Evolutionary conservation across 2,329 filamentous ascomycete species (phyloP), one percentile per base, ranked within the genome.

Genomic region (Penicillium sp.): DNA sequence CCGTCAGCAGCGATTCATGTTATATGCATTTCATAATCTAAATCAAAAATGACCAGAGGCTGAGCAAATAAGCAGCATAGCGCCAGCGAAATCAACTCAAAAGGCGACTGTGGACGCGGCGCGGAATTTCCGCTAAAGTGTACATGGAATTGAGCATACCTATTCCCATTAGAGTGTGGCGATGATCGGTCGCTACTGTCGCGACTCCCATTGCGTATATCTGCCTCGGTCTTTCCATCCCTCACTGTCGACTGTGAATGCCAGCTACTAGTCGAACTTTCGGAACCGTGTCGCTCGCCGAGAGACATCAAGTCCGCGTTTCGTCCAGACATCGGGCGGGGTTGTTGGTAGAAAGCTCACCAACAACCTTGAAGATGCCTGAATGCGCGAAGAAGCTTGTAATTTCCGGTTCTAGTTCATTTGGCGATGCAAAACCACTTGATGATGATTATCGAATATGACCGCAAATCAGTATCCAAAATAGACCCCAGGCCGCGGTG

Each of bases 241-340:
- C 63, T 72, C 28, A 76, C 63, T 2, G 72, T 76, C 50, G 74
- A 72, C 53, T 76, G 70, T 23, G 74, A 74, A 33, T 66, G 62
- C 62, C 67, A 71, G 62, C 72, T 75, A 51, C 68, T 67, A 47
- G 67, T 73, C 28, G 74, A 73, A 64, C 69, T 73, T 56, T 69
- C 71, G n/a, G 74, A 75, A 56, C 70, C 73, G 63, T 74, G 69
- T 49, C 73, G 69, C 28, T 66, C 63, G 61, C 70, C 66, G 26
- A 65, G 59, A 59, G 63, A 63, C 47, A 72, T 67, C 48, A 66
- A 66, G 55, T 70, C 68, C 23, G 18, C 50, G 47, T 57, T 56
- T 49, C 64, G 65, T 62, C 64, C 64, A 33, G 70, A 65, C 71
- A 74, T 74, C 61, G 47, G 64, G 63, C 61, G 48, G 53, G 49